Base-by-base conservation (phyloP, 768 basidiomycete species). In the Cystofilobasidium bisporidii region DNA sequence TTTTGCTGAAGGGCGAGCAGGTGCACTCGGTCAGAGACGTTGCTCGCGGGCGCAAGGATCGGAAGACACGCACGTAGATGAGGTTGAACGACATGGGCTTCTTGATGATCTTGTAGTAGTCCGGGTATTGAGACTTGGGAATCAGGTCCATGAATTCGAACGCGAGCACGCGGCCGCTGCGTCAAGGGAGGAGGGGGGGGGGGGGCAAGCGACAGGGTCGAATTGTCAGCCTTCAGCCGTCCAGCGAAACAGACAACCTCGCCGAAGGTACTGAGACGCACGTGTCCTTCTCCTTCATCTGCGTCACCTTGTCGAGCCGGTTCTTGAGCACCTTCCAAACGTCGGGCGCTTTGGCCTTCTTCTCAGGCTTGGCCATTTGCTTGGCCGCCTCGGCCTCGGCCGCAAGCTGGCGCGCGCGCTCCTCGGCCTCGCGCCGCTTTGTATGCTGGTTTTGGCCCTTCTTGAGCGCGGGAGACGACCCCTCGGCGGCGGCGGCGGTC, bases 91-190 rank as follows among this genome's bases (percentile, higher is more conserved):
- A 88, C 73, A 86, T 86, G 0, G 89, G 89, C 38, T 82, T 82
- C 77, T 86, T 84, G 72, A 92, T 91, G 64, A 83, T 78, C 72
- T 84, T 84, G 77, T 91, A 91, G 73, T 92, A 92, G 17, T 81
- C 77, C 0, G 89, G 82, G 84, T 88, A 92, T 5, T 82, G 79
- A 72, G 88, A 89, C 76, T 83, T 86, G 33, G 83, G 84, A 1
- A 91, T 91, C 53, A 93, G 79, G 57, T 87, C 86, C 85, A 89
- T 87, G 79, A 96, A 96, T 70, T 79, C 81, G 18, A 86, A 86
- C 48, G 88, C 75, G 22, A 83, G 76, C 41, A 84, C 85, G 50
- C 87, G 88, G 43, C 87, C 89, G 71, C 33, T 69, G 28, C 50
- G 47, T 24, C 47, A 40, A 17, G 55, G 33, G 41, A 26, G 61